Evolutionary conservation across 2,329 filamentous ascomycete genomes (phyloP).

Genomic region (Claviceps monticola): DNA sequence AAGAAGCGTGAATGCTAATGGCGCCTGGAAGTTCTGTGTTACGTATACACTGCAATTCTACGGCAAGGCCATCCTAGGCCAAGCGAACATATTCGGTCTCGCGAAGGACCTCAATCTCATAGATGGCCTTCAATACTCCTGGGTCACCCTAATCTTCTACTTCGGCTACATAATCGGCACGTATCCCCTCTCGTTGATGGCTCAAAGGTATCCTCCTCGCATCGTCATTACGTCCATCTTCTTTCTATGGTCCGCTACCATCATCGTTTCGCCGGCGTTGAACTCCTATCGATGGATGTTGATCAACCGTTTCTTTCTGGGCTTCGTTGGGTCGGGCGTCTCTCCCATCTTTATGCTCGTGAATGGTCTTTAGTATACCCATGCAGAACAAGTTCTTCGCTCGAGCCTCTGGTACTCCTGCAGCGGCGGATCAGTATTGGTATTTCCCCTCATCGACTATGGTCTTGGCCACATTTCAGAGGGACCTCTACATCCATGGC

Average conservation of each 20-base stretch:
- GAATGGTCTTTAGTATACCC: conserved; percentile 25
- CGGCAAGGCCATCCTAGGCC: conserved; percentile 10
- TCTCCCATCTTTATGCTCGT: conserved; percentile 23
- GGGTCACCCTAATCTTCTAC: conserved; percentile 20
- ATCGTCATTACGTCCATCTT: conserved; percentile 17
- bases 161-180: conserved; percentile 19
- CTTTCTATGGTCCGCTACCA: conserved; percentile 18
- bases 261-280: conserved; percentile 7
- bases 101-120: conserved; percentile 15
- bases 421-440: conserved; percentile 21
- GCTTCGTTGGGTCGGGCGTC: conserved; percentile 20
- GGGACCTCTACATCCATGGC: conserved; percentile 15
- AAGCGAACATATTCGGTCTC: conserved; percentile 19
- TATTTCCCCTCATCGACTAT: conserved; percentile 20
- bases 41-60: conserved; percentile 21
- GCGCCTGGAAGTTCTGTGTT: conserved; percentile 11
- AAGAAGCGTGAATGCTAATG: not conserved
- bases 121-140: conserved; percentile 16
- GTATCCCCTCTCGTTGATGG: conserved; percentile 17
- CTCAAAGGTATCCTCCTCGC: conserved; percentile 15
- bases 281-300: conserved; percentile 18
- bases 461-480: conserved; percentile 19
- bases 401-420: conserved; percentile 21
- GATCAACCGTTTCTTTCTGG: conserved; percentile 22
- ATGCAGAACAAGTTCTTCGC: conserved; percentile 19